Percentiles rank a stretch among this genome's conserved stretches.
phyloP scores from a whole-genome alignment of 345 rosid species.

The Brassica nigra region DNA sequence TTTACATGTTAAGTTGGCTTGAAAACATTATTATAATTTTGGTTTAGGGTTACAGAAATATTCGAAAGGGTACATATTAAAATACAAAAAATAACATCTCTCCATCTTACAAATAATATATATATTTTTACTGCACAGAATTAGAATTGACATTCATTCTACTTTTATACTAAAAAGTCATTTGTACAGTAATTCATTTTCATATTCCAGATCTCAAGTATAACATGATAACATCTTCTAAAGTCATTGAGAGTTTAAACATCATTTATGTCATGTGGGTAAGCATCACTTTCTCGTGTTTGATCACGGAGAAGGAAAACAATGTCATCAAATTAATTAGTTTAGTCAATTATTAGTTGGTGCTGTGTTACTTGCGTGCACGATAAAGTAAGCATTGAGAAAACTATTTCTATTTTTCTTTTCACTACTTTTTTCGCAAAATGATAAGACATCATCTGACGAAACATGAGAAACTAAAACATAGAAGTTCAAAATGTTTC shows the following conservation, averaged over 20 bases:
- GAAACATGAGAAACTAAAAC: slow-evolving; percentile 18
- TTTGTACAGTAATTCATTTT: background rate
- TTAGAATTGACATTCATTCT: background rate
- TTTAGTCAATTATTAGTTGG: slow-evolving; percentile 48
- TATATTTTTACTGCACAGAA: background rate
- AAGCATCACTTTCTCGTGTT: background rate
- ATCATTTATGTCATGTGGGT: background rate
- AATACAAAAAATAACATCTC: background rate
- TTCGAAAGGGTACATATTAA: background rate
- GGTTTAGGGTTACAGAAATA: background rate
- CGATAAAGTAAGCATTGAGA: slow-evolving; percentile 32
- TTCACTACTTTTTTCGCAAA: background rate
- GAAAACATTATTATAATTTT: background rate
- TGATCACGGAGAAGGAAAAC: slow-evolving; percentile 17
- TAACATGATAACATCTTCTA: background rate
- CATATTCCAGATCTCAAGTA: background rate
- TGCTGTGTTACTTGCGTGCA: slow-evolving; percentile 45
- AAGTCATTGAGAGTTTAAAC: background rate
- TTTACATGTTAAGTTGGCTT: background rate
- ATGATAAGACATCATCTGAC: background rate
- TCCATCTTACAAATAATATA: background rate
- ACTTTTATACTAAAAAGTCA: background rate
- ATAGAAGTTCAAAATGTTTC: slow-evolving; percentile 13
- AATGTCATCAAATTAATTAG: slow-evolving; percentile 9
- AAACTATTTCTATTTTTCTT: background rate